Percentiles rank a stretch among this genome's conserved stretches.
These are phyloP conservation scores for Protomyces gravidus DNA, from an alignment of 1,139 yeast genomes.

Conservation along the genomic window DNA sequence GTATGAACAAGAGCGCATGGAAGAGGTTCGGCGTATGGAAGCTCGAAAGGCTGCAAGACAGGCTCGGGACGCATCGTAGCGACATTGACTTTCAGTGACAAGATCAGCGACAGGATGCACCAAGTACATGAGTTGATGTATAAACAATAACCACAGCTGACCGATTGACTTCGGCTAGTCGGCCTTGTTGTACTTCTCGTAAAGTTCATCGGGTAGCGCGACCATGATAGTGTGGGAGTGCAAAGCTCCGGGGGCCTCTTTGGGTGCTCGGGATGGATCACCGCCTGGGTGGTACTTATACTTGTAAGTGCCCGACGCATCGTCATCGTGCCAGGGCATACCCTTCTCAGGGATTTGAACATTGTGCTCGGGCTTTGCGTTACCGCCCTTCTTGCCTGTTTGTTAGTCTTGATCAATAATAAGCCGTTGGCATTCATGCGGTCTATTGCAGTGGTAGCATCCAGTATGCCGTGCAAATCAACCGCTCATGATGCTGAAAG, in stretches of 20 bases:
- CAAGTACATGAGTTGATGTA: no score
- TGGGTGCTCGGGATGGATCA: conserved; percentile 19
- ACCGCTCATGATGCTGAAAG: not conserved
- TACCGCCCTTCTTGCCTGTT: conserved; percentile 28
- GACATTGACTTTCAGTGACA: no score
- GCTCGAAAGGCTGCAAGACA: conserved; percentile 21
- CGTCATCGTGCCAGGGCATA: conserved; percentile 27
- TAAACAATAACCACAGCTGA: no score
- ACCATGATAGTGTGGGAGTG: conserved; percentile 29
- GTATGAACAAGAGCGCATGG: conserved; percentile 16
- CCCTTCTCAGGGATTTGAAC: conserved; percentile 14
- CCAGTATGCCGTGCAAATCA: not conserved
- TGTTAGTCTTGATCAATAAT: not conserved
- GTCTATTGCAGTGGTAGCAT: not conserved
- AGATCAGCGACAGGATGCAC: no score
- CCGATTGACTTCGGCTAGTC: not conserved
- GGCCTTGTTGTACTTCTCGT: conserved; percentile 27
- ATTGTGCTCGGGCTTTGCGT: conserved; percentile 24
- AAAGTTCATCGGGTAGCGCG: conserved; percentile 20
- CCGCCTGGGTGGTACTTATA: conserved; percentile 26
- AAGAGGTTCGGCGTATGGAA: conserved; percentile 9
- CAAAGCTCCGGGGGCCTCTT: conserved; percentile 28
- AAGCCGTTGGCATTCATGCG: no score
- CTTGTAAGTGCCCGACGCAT: conserved; percentile 18
- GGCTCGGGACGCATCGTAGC: conserved; percentile 2